Conservation (phyloP, 306 rosid genomes). For the Quillaja saponaria region DNA sequence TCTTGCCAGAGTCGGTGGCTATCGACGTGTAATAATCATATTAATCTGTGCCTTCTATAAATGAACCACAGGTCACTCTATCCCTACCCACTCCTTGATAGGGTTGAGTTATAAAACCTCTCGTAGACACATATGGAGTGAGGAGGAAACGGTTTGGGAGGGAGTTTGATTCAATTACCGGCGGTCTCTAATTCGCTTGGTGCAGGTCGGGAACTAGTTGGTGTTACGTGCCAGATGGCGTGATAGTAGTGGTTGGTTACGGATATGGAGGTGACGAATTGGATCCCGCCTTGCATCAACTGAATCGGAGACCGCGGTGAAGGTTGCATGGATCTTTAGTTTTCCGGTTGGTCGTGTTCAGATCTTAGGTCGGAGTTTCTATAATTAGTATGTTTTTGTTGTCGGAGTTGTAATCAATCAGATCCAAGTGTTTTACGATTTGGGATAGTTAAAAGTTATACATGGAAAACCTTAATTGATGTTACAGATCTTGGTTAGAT, state of each 20-base stretch:
- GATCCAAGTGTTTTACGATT: conserved; percentile 40
- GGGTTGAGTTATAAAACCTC: conserved; percentile 6
- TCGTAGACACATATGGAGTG: not conserved
- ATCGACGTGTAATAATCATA: conserved; percentile 37
- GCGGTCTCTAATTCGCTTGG: conserved; percentile 99
- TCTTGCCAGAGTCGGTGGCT: no score
- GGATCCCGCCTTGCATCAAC: conserved; percentile 99
- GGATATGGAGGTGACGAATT: conserved; percentile 29
- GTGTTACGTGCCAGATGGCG: conserved; percentile 18
- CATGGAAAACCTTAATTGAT: conserved; percentile 5
- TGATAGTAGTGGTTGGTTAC: conserved; percentile 1
- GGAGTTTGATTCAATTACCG: conserved; percentile 46
- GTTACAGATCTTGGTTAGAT: conserved; percentile 30
- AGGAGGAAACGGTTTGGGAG: conserved; percentile 3
- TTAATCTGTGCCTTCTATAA: conserved; percentile 40
- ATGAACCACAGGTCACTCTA: conserved; percentile 28
- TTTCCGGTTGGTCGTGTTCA: conserved; percentile 16
- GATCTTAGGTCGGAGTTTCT: conserved; percentile 44
- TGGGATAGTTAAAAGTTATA: not conserved
- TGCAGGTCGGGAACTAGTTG: conserved; percentile 99
- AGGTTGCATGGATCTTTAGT: conserved; percentile 36
- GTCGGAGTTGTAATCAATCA: conserved; percentile 23
- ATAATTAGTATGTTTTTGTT: not conserved
- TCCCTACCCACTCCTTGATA: conserved; percentile 26
- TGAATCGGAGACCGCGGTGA: conserved; percentile 93